Evolutionary conservation across 176 grass and related monocot genomes (phyloP), one percentile per base, ranked within the genome.

Genomic region (Zoysia japonica): DNA sequence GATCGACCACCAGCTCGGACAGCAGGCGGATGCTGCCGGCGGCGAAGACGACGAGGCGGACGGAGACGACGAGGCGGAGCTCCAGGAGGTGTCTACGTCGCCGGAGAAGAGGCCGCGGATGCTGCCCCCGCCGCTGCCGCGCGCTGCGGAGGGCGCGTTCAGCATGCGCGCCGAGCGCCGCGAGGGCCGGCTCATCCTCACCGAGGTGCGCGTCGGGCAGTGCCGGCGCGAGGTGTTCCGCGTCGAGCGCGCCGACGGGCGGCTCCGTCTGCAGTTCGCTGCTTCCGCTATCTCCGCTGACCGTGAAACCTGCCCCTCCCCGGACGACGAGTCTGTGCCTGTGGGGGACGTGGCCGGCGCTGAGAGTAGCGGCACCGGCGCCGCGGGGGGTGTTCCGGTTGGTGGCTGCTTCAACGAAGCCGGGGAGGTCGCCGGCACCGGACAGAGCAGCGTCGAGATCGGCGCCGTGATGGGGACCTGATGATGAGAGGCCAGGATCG

Each of bases 131-230:
- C 69, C 85, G 42, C 79, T 94, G 83, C 59, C 85, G 56, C 72
- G 89, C 70, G 45, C 62, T 67, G 28, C 62, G 47, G 85, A 48
- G 79, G 77, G 57, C 57, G 19, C 73, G 6, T 77, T 84, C 70
- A 57, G 52, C 52, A 90, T 97, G 85, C 85, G 78, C 60, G 83
- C 85, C 20, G 91, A 90, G 89, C 72, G 91, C 55, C 74, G 76
- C 77, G 77, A 87, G 52, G 91, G 94, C 4, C 91, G 91, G 49
- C 68, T 94, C 67, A 92, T 98, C 46, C 80, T 91, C 66, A 90
- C 85, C 2, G 77, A 92, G 78, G 81, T 90, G 68, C 44, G 80
- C 77, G 82, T 17, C 46, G 81, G 70, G 51, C 61, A 68, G 10
- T 75, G 15, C 15, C 80, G 84, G 17, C 70, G 70, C 7, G 78